Base-by-base conservation (phyloP, 305 asterid genomes). In the Solanum hybrid region DNA sequence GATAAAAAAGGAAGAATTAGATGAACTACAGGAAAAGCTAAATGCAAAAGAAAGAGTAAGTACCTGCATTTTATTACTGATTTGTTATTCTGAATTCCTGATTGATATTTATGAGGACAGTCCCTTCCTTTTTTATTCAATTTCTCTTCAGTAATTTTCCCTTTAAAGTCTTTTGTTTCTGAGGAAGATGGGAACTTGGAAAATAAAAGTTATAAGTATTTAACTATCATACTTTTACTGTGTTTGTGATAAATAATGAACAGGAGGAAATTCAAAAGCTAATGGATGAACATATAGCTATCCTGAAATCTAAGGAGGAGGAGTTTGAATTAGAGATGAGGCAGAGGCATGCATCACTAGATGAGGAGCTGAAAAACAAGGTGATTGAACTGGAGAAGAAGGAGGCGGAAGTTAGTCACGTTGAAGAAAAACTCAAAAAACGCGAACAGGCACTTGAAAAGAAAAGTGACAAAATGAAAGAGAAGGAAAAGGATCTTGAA, bases 221-320 rank as follows among this genome's bases (percentile, higher is more conserved):
- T 51, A 24, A 31, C 22, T 51, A 51, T 84, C 42, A 31, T 84
- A 31, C 2, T 31, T 84, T n/a, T 45, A 84, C 27, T 29, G 35
- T 82, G 11, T 36, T 84, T 84, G 87, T 51, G 75, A 29, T 51
- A 10, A 56, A 32, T 31, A 84, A 29, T 84, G 19, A 51, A 89
- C 93, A 98, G 99, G 90, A 89, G 90, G 99, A 95, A 93, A 93
- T 96, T 91, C 98, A 96, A 95, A 95, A 95, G 92, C 95, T 95
- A 89, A 90, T 96, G 94, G 98, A 96, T 90, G 96, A 98, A 91
- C 99, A 98, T 92, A 94, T 92, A 86, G 81, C 89, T 36, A 81
- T 86, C 88, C 92, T 98, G 93, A 95, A 93, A 88, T 91, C 93
- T 81, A 98, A 96, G 95, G 92, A 93, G 91, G 87, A 91, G 91